Conservation (phyloP, 2,329 filamentous ascomycete species). For the Trichoderma atrobrunneum region DNA sequence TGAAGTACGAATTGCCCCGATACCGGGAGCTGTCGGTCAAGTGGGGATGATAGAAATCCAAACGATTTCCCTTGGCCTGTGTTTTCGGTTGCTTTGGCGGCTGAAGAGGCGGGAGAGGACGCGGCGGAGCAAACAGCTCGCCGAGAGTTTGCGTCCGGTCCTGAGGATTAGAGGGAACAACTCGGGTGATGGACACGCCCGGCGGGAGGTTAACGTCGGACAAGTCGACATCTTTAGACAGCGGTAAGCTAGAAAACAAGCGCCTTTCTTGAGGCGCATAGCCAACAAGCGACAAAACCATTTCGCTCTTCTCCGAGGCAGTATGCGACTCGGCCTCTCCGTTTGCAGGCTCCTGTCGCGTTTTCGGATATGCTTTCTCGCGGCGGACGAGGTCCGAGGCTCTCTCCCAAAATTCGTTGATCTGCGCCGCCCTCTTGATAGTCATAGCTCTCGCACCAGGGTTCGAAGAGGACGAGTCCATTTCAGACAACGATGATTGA, state of each 20-base stretch:
- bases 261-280: conserved; percentile 72
- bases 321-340: conserved; percentile 40
- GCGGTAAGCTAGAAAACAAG: conserved; percentile 78
- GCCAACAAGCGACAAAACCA: conserved; percentile 74
- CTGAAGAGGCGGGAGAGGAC: conserved; percentile 62
- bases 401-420: conserved; percentile 59
- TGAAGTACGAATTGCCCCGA: conserved; percentile 60
- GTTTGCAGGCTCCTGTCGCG: conserved; percentile 38
- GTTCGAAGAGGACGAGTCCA: conserved; percentile 38
- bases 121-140: conserved; percentile 68
- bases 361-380: conserved; percentile 53
- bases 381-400: conserved; percentile 61
- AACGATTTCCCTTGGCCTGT: conserved; percentile 59
- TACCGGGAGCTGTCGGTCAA: conserved; percentile 54
- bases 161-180: conserved; percentile 34
- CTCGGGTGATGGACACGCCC: conserved; percentile 57
- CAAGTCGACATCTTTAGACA: conserved; percentile 31
- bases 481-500: conserved; percentile 47
- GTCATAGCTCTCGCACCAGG: conserved; percentile 29
- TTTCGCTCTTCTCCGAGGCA: conserved; percentile 42
- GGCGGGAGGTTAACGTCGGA: conserved; percentile 61
- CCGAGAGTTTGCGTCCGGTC: conserved; percentile 64
- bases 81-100: conserved; percentile 70
- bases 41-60: conserved; percentile 55
- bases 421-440: conserved; percentile 42